Conservation (phyloP, 768 basidiomycete genomes). For the Suillus sp. region DNA sequence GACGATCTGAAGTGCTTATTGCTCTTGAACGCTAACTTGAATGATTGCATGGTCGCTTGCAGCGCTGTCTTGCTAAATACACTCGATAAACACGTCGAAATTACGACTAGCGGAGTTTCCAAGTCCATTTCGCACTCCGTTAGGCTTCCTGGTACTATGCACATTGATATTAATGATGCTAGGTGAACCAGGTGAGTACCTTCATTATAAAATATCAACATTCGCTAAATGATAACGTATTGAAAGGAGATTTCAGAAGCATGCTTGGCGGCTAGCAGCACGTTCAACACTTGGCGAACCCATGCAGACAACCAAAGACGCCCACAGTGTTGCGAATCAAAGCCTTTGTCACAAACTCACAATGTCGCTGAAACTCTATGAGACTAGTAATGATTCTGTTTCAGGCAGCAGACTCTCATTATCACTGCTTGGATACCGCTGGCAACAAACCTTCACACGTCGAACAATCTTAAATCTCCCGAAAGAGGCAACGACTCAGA, state of each 20-base stretch:
- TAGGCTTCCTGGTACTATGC: no score
- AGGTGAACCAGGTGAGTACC: neutral
- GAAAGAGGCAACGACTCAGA: neutral
- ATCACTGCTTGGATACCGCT: neutral
- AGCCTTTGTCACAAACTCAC: neutral
- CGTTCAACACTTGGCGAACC: neutral
- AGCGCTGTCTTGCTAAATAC: no score
- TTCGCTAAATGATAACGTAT: neutral
- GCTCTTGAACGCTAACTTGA: constrained; percentile 1
- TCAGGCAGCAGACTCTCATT: neutral
- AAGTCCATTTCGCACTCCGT: no score
- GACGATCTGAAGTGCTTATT: constrained; percentile 14
- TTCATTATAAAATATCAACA: neutral
- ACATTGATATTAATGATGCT: no score
- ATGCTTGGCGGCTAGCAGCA: neutral
- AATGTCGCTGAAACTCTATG: neutral
- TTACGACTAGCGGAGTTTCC: no score
- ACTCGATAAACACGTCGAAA: no score
- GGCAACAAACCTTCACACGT: neutral
- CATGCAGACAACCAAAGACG: neutral
- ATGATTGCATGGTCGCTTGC: constrained; percentile 12
- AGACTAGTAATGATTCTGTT: neutral
- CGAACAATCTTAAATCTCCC: neutral
- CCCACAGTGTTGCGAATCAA: neutral
- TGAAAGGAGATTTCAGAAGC: neutral